Evolutionary conservation across 148 eudicot genomes (phyloP), one percentile per base, ranked within the genome.

Genomic region (Nyssa sinensis): DNA sequence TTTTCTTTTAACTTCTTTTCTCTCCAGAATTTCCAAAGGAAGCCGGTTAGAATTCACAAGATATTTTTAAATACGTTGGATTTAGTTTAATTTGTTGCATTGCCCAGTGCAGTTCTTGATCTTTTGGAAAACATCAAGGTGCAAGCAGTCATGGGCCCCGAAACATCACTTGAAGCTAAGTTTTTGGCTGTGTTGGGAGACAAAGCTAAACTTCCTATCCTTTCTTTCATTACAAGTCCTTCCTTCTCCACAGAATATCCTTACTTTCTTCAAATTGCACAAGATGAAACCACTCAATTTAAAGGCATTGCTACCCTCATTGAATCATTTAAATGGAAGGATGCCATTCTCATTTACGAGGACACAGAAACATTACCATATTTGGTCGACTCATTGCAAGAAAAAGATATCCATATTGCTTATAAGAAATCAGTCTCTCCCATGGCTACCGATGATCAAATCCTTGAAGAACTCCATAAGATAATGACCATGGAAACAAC

Each of bases 101-200:
- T 69, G 5, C 35, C 17, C 27, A 9, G 3, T 19, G 60, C 61
- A 69, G 72, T 16, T 69, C 61, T 47, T 69, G 72, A 69, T 69
- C 72, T 69, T 1, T 49, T 69, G 37, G 72, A 69, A 0, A 69
- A 69, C 35, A 10, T 69, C 25, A 69, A 69, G 61, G 72, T 69
- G 72, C 59, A 51, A 51, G 72, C 61, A 69, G 49, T 69, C 37
- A 9, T 69, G 6, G 72, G 35, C 27, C 60, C 61, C 28, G 72
- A 51, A 29, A 47, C 61, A n/a, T 19, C 13, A 0, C 59, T 9
- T 28, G 72, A 51, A 47, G 72, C 16, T 0, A 51, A 49, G 16
- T 11, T 51, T 29, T 28, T 30, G 61, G 37, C 37, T n/a, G 25
- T 31, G 30, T 29, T 69, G 9, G 61, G 61, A 0, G 72, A 69